Conservation (phyloP, 192 early-diverging fungal genomes). For the Pilaira anomala region DNA sequence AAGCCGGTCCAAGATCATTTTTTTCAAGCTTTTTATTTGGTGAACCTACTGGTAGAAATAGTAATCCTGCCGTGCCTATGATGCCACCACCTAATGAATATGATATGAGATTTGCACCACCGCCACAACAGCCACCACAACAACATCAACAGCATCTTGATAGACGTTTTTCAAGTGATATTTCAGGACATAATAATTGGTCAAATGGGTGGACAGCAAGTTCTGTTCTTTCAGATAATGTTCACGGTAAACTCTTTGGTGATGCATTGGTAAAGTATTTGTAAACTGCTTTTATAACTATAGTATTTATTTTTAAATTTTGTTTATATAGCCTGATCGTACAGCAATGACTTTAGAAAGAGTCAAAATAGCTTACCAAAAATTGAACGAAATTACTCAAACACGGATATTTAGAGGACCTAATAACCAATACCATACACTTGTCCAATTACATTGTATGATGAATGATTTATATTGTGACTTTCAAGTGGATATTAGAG, state of each 20-base stretch:
- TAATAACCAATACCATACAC: slow-evolving; percentile 16
- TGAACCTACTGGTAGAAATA: neutral
- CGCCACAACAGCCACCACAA: neutral
- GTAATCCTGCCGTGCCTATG: neutral
- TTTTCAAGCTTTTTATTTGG: slow-evolving; percentile 29
- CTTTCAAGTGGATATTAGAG: slow-evolving; percentile 20
- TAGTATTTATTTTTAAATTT: no score
- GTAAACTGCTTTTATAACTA: no score
- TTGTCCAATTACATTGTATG: slow-evolving; percentile 26
- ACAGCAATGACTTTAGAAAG: slow-evolving; percentile 26
- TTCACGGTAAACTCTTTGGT: slow-evolving; percentile 31
- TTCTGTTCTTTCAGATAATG: slow-evolving; percentile 16
- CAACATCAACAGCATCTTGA: neutral
- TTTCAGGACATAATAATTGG: neutral
- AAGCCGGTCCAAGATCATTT: slow-evolving; percentile 5
- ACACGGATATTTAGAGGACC: slow-evolving; percentile 6
- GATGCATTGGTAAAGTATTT: slow-evolving; percentile 32
- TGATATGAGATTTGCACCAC: neutral
- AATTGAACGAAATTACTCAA: slow-evolving; percentile 30
- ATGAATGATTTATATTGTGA: slow-evolving; percentile 28
- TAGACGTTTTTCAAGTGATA: slow-evolving; percentile 6
- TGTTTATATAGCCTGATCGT: slow-evolving; percentile 20
- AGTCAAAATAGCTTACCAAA: slow-evolving; percentile 31
- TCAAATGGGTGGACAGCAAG: slow-evolving; percentile 26
- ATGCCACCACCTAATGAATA: neutral